Base-by-base conservation (phyloP, 257 asterid genomes). In the Solanum commersonii region DNA sequence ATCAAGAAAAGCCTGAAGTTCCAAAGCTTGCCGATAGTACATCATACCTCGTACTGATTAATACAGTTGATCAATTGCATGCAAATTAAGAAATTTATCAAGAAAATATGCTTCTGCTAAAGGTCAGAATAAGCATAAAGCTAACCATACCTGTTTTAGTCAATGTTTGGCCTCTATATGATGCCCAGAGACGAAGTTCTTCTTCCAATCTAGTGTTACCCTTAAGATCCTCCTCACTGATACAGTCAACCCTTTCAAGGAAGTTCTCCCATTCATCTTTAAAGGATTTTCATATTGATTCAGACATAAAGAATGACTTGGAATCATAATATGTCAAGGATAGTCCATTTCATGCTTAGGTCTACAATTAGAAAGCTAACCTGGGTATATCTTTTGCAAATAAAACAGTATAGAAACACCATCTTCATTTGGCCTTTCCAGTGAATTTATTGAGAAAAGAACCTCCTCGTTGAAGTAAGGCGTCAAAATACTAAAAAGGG, bases 1-100 rank as follows among this genome's bases (percentile, higher is more conserved):
- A 92, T 97, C 99, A 84, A 97, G 98, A 90, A 97, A 97, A 70
- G 98, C 97, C 92, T 96, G 98, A 87, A 96, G 98, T 91, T 96
- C 99, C 93, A 96, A 92, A 76, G 99, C 98, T 92, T 96, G 99
- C 77, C 98, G 96, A 89, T 96, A 95, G 91, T 96, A 96, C 99
- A 96, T 96, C 99, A 96, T 96, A 89, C 99, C 99, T 76, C 99
- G 98, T 79, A 95, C 99, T 96, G 90, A 25, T 87, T 78, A 78
- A 85, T 70, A 40, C 52, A 27, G 70, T 83, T 13, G 70, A 76
- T 22, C 73, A 56, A 49, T 86, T 23, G 31, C 83, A 68, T 35
- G 25, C 38, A 67, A 83, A 87, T 83, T 35, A n/a, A 87, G 56
- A 22, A 83, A 72, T 71, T 84, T 49, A 71, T 52, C 84, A 87